Evolutionary conservation across 805 yeast genomes (phyloP).

Genomic region (Phaffomyces thermotolerans): DNA sequence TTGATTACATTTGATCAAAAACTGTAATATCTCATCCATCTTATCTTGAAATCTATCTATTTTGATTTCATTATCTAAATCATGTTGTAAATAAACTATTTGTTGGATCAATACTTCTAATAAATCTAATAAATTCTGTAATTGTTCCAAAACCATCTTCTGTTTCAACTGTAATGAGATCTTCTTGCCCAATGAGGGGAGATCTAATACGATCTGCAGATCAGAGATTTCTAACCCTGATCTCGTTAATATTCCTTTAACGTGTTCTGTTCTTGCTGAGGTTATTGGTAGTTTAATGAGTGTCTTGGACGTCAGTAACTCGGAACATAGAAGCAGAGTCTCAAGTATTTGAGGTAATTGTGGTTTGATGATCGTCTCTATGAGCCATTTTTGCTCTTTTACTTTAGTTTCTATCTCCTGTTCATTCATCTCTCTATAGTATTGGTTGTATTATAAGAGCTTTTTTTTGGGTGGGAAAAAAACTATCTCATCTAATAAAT

Average conservation of each 20-base stretch:
- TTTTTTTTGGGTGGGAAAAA: not conserved
- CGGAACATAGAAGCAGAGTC: conserved; percentile 34
- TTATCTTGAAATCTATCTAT: conserved; percentile 7
- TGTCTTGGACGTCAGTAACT: conserved; percentile 30
- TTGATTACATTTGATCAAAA: conserved; percentile 26
- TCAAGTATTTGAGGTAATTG: conserved; percentile 41
- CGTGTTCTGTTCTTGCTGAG: conserved; percentile 43
- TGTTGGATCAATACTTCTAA: conserved; percentile 19
- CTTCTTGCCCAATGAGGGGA: conserved; percentile 35
- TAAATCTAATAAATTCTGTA: conserved; percentile 29
- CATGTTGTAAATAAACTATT: conserved; percentile 31
- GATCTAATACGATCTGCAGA: conserved; percentile 33
- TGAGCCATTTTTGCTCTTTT: conserved; percentile 39
- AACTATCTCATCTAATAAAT: not conserved
- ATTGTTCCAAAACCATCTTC: conserved; percentile 35
- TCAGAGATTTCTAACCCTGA: conserved; percentile 46
- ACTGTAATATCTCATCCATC: conserved; percentile 18
- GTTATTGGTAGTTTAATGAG: conserved; percentile 52
- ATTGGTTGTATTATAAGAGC: not conserved
- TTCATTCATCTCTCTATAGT: not conserved
- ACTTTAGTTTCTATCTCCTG: conserved; percentile 4
- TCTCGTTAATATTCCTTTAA: conserved; percentile 56
- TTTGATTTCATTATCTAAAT: conserved; percentile 6
- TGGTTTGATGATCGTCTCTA: conserved; percentile 39
- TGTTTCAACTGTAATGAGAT: conserved; percentile 31